Conservation (phyloP, 306 rosid species). For the Cucumis cinereus region DNA sequence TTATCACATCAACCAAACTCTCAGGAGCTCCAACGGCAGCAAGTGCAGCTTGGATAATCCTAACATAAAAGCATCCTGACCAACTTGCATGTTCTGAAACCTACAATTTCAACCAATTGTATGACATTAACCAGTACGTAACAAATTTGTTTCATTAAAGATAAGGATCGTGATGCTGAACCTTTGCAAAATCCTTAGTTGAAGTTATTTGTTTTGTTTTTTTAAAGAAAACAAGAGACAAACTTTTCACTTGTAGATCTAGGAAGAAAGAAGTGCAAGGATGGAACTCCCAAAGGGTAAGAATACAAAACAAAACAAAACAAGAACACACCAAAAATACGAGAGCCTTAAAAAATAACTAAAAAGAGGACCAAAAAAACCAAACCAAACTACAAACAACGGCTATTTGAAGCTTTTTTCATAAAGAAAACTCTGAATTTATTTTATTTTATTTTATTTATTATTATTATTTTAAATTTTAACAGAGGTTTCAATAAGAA, state of each 20-base stretch:
- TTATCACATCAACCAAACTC: constrained; percentile 82
- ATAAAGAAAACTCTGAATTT: not conserved
- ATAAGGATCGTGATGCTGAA: not conserved
- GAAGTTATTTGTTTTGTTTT: not conserved
- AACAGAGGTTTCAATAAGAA: not conserved
- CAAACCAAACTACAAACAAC: too few species aligned
- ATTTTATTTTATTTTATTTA: too few species aligned
- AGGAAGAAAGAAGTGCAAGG: too few species aligned
- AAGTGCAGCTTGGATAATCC: constrained; percentile 94
- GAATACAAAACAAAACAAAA: too few species aligned
- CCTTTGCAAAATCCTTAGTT: not conserved
- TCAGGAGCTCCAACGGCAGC: constrained; percentile 99
- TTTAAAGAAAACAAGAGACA: not conserved
- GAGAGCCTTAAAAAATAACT: too few species aligned
- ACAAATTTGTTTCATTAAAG: not conserved
- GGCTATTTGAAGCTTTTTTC: not conserved
- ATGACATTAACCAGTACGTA: not conserved
- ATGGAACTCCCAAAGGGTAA: too few species aligned
- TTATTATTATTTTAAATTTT: too few species aligned
- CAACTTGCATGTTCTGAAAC: constrained; percentile 96
- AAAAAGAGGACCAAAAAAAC: too few species aligned
- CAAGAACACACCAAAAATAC: too few species aligned
- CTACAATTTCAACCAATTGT: constrained; percentile 22
- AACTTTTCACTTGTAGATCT: too few species aligned
- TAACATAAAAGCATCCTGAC: constrained; percentile 94